A percentile compares a stretch with the other conserved stretches of the same genome.
Evolutionary conservation across 129 eudicot species (phyloP).

Genomic region (Rutidosis leptorrhynchoides): DNA sequence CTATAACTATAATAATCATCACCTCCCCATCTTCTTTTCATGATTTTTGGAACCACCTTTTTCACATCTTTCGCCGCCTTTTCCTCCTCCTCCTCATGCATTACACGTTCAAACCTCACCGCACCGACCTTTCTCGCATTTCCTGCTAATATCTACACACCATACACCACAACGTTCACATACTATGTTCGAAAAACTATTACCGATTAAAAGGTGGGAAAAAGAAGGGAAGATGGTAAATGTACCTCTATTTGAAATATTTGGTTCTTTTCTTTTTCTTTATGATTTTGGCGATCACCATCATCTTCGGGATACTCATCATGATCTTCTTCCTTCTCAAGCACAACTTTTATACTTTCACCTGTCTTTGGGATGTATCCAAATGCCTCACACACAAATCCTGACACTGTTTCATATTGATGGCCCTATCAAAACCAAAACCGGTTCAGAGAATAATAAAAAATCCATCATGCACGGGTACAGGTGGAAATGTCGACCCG

Average conservation of each 20-base stretch:
- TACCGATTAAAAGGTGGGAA: no score
- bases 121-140: slow-evolving; percentile 92
- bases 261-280: slow-evolving; percentile 61
- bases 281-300: slow-evolving; percentile 49
- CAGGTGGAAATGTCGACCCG: no score
- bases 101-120: slow-evolving; percentile 69
- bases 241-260: slow-evolving; percentile 81
- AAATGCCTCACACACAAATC: slow-evolving; percentile 92
- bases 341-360: slow-evolving; percentile 74
- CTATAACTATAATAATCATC: slow-evolving; percentile 14
- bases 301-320: slow-evolving; percentile 58
- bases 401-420: slow-evolving; percentile 96
- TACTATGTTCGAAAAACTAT: no score
- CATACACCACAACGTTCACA: no score
- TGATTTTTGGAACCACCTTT: slow-evolving; percentile 53
- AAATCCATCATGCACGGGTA: no score
- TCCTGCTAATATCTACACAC: slow-evolving; percentile 77
- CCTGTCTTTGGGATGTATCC: slow-evolving; percentile 96
- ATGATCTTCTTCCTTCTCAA: slow-evolving; percentile 71
- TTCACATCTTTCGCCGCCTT: slow-evolving; percentile 43
- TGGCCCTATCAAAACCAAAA: slow-evolving; percentile 53
- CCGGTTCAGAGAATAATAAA: no score
- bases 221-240: no score
- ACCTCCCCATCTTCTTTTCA: slow-evolving; percentile 48
- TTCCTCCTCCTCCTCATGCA: slow-evolving; percentile 42